Percentiles rank a stretch among this genome's conserved stretches.
Evolutionary conservation across 164 flowering plant genomes (phyloP).

Genomic region (Aristolochia californica): DNA sequence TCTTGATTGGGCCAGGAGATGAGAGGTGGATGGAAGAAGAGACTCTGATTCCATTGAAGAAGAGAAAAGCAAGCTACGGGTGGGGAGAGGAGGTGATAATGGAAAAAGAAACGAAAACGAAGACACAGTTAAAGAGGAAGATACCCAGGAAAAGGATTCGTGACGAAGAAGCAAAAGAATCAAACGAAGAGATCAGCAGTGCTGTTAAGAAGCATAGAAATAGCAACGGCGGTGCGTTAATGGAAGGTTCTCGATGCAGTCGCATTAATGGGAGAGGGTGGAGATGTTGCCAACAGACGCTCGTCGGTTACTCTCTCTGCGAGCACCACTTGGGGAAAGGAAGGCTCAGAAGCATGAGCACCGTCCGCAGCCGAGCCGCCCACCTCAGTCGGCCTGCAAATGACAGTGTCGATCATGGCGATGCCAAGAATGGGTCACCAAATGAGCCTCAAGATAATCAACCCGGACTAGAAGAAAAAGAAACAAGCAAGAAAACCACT

Average conservation of each 20-base stretch:
- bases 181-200: neutral
- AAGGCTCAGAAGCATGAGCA: conserved; percentile 52
- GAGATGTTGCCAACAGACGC: conserved; percentile 80
- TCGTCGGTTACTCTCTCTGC: conserved; percentile 78
- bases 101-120: conserved; percentile 1
- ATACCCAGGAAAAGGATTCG: neutral
- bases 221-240: too few relatives aligned
- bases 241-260: conserved; percentile 87
- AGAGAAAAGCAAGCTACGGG: conserved; percentile 27
- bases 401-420: neutral
- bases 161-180: conserved; percentile 3
- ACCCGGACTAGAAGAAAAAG: conserved; percentile 1
- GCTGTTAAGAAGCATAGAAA: too few relatives aligned
- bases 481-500: conserved; percentile 28
- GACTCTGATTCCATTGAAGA: conserved; percentile 43
- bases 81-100: conserved; percentile 2
- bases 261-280: conserved; percentile 85
- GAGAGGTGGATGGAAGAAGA: conserved; percentile 34
- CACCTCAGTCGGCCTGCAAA: too few relatives aligned
- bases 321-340: conserved; percentile 89
- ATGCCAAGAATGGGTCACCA: neutral
- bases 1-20: conserved; percentile 1
- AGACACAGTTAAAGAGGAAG: neutral
- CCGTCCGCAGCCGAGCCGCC: conserved; percentile 21
- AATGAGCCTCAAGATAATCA: neutral